Conservation (phyloP, 192 early-diverging fungal genomes). For the Coemansia sp. region DNA sequence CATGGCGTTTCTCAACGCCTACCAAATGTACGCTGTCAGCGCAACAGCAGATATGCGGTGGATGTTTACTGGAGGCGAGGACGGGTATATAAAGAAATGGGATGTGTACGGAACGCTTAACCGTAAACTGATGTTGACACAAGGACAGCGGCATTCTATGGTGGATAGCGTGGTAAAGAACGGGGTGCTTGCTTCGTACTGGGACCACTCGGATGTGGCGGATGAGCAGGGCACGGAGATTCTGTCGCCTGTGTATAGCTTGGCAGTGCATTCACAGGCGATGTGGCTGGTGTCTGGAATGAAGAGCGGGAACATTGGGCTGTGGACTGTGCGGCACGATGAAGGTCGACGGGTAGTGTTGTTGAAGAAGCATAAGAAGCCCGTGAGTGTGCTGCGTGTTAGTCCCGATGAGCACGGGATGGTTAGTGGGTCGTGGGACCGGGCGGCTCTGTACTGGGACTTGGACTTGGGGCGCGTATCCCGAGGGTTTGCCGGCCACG, state of each 20-base stretch:
- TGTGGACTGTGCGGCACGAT: conserved; percentile 88
- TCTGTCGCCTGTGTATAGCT: conserved; percentile 87
- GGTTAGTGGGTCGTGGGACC: conserved; percentile 96
- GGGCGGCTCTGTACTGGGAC: conserved; percentile 75
- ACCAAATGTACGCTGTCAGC: conserved; percentile 64
- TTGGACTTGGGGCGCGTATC: conserved; percentile 72
- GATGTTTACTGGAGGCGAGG: conserved; percentile 84
- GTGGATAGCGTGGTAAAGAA: conserved; percentile 81
- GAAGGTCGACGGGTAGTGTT: conserved; percentile 88
- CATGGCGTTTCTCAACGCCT: conserved; percentile 31
- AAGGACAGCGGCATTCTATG: conserved; percentile 77
- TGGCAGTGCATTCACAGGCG: conserved; percentile 91
- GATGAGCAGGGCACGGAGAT: conserved; percentile 39
- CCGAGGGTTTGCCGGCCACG: conserved; percentile 67
- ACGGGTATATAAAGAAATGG: conserved; percentile 93
- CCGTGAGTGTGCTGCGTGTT: conserved; percentile 80
- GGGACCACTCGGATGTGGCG: conserved; percentile 39
- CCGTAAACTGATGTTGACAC: conserved; percentile 77
- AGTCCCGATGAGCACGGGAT: conserved; percentile 76
- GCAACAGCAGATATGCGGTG: conserved; percentile 71
- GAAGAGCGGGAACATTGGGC: conserved; percentile 77
- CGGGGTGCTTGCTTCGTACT: conserved; percentile 46
- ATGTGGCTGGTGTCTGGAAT: conserved; percentile 77
- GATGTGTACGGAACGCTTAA: conserved; percentile 86
- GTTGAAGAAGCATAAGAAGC: conserved; percentile 71